phyloP scores from a whole-genome alignment of 2,329 filamentous ascomycete genomes.

The Seiridium cupressi region DNA sequence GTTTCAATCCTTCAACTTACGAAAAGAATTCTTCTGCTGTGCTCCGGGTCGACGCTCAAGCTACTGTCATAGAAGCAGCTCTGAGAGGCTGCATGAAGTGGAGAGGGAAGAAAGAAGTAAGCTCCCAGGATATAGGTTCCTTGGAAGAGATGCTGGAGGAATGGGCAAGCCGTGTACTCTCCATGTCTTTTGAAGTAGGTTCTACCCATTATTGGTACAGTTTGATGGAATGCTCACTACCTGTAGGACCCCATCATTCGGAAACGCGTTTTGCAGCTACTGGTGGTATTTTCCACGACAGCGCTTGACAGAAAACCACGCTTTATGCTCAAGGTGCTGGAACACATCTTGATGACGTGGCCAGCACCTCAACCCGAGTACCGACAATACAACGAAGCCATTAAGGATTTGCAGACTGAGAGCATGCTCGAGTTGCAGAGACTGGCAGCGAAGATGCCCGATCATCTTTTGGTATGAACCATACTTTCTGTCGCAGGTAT shows the following conservation, averaged over 20 bases:
- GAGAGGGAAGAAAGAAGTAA: conserved; percentile 36
- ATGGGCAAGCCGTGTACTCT: conserved; percentile 72
- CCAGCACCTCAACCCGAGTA: conserved; percentile 71
- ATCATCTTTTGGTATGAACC: conserved; percentile 64
- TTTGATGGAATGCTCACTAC: conserved; percentile 15
- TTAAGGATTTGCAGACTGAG: conserved; percentile 83
- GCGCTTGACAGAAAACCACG: conserved; percentile 73
- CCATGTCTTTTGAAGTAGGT: conserved; percentile 63
- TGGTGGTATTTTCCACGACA: conserved; percentile 81
- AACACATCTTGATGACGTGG: conserved; percentile 85
- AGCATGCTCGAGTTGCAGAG: conserved; percentile 86
- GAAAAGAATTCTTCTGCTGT: conserved; percentile 70
- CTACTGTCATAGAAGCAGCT: conserved; percentile 83
- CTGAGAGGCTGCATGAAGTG: conserved; percentile 88
- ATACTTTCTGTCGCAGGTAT: no score
- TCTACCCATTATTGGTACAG: conserved; percentile 18
- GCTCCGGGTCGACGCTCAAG: conserved; percentile 82
- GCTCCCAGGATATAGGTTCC: conserved; percentile 47
- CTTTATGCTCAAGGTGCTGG: conserved; percentile 86
- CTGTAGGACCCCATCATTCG: conserved; percentile 73
- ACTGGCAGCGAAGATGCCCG: conserved; percentile 85
- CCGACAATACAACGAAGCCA: conserved; percentile 77
- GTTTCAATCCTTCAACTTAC: conserved; percentile 64
- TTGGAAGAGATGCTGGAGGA: conserved; percentile 65
- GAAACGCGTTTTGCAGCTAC: conserved; percentile 76